Evolutionary conservation across 768 basidiomycete genomes (phyloP), one percentile per base, ranked within the genome.

Genomic region (Phylloporus sp.): DNA sequence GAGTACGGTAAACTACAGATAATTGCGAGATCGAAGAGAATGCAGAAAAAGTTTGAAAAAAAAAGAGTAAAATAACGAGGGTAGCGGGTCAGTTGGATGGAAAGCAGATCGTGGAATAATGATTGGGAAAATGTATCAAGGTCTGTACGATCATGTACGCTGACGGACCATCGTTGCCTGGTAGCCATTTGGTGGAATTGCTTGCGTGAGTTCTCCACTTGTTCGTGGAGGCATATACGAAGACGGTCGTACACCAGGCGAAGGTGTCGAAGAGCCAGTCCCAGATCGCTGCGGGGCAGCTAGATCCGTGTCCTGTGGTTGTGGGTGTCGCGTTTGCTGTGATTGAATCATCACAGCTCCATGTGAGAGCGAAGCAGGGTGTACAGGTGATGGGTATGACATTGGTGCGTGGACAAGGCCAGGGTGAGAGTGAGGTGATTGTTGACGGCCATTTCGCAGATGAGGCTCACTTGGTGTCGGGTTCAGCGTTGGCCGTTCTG

Each of bases 1-100:
- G 53, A 57, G 61, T 69, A 74, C 75, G 72, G 72, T 82, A 79
- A 76, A 82, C 71, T 82, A 84, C 82, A 84, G 71, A 77, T 78
- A 72, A 73, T 49, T 78, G 74, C 67, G 70, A 76, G 73, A 71
- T 72, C 71, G 64, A 66, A 64, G 56, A 62, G 58, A 56, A 67
- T 69, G 64, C 57, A 55, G 8, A 36, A 55, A 65, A 64, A 61
- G 57, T 70, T 16, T 57, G 43, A 47, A 20, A 5, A 38, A 38
- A 20, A 18, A 52, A 47, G 45, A 49, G 42, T 5, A 32, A 61
- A 55, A 46, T 54, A 64, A 68, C 44, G 62, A 64, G 54, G 56
- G 64, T 59, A 52, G 40, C 53, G 36, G 49, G 62, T 65, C 63
- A 68, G 62, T 43, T 49, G 65, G 43, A 49, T 60, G 51, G 42